Evolutionary conservation across 441 rosid species (phyloP).

Genomic region (Sinapis alba): DNA sequence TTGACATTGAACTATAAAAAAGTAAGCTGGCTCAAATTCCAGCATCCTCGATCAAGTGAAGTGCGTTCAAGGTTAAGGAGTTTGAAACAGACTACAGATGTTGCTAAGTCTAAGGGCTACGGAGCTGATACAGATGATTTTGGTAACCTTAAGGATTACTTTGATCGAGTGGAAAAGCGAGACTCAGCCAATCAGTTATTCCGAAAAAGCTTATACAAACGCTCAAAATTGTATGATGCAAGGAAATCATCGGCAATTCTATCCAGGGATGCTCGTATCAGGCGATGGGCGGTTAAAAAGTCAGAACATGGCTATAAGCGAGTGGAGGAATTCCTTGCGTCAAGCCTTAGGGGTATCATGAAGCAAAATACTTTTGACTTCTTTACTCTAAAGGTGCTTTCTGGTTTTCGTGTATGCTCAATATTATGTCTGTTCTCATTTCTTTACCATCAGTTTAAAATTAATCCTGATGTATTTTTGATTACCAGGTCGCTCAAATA

Average conservation of each 20-base stretch:
- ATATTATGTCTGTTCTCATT: constrained; percentile 18
- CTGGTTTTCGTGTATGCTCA: constrained; percentile 18
- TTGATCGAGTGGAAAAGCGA: constrained; percentile 92
- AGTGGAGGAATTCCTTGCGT: constrained; percentile 93
- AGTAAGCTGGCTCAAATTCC: constrained; percentile 69
- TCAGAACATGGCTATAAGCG: constrained; percentile 88
- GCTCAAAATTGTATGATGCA: constrained; percentile 95
- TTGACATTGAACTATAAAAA: constrained; percentile 58
- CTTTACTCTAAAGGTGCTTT: constrained; percentile 81
- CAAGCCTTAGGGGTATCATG: constrained; percentile 93
- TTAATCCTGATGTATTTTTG: constrained; percentile 30
- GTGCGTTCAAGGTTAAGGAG: constrained; percentile 60
- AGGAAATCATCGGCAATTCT: constrained; percentile 89
- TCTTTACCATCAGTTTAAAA: constrained; percentile 15
- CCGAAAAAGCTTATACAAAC: constrained; percentile 85
- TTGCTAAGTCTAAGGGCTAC: constrained; percentile 49
- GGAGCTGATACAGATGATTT: constrained; percentile 75
- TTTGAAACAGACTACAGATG: constrained; percentile 69
- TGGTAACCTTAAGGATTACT: constrained; percentile 93
- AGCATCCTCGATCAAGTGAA: constrained; percentile 51
- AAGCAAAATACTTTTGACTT: constrained; percentile 88
- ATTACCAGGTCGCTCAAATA: constrained; percentile 84
- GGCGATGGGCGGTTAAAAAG: constrained; percentile 93
- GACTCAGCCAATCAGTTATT: constrained; percentile 89
- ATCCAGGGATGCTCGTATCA: constrained; percentile 97